Conservation (phyloP, 2,329 filamentous ascomycete species). For the Sphaceloma murrayae region DNA sequence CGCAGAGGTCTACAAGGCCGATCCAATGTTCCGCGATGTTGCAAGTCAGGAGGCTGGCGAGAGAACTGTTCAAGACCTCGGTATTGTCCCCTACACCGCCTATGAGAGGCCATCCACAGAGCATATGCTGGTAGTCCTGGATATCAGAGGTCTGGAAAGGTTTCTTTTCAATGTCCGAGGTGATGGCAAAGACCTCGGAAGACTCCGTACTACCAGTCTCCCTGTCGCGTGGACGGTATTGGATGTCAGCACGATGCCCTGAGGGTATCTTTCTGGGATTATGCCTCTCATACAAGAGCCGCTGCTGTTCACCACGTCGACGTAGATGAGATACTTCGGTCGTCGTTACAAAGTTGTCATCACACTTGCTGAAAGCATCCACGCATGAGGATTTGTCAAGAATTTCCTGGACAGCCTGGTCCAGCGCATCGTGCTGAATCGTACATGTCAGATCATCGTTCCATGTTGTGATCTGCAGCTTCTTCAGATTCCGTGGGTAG, state of each 20-base stretch:
- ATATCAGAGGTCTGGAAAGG: too few species aligned
- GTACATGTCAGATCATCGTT: conserved; percentile 30
- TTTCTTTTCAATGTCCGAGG: too few species aligned
- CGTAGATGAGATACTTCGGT: neutral
- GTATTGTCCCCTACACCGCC: neutral
- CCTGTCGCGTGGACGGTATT: conserved; percentile 2
- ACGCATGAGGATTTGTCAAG: neutral
- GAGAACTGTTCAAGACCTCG: neutral
- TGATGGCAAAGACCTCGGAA: neutral
- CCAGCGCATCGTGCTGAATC: conserved; percentile 36
- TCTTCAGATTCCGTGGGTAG: conserved; percentile 35
- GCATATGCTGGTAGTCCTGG: neutral
- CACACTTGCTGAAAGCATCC: conserved; percentile 1
- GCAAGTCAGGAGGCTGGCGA: neutral
- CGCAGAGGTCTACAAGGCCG: neutral
- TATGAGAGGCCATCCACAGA: neutral
- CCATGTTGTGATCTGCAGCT: conserved; percentile 41
- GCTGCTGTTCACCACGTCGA: neutral
- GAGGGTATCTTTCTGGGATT: neutral
- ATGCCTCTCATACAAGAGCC: neutral
- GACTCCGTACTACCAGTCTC: neutral
- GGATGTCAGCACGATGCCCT: neutral
- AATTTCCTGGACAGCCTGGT: neutral
- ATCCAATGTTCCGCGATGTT: conserved; percentile 3
- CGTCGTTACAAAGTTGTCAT: neutral